These are phyloP conservation scores for Rubia tinctorum DNA, from an alignment of 305 asterid genomes.

Conservation along the genomic window DNA sequence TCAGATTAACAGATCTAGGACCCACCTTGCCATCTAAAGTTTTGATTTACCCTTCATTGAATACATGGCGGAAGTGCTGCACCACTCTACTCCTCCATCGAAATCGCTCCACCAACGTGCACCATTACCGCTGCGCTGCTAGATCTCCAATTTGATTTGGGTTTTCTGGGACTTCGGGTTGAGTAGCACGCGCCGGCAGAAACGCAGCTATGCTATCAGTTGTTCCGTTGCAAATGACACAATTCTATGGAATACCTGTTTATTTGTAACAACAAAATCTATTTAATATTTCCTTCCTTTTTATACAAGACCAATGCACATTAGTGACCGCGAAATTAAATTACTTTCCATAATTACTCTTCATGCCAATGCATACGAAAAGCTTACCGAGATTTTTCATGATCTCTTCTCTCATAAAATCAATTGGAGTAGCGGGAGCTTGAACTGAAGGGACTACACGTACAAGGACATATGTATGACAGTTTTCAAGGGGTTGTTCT, in stretches of 20 bases:
- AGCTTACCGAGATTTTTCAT: slow-evolving; percentile 56
- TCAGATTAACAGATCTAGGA: no score
- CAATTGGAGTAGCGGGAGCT: slow-evolving; percentile 85
- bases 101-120: no score
- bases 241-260: slow-evolving; percentile 68
- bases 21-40: no score
- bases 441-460: no score
- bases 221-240: slow-evolving; percentile 87
- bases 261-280: not conserved
- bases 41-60: no score
- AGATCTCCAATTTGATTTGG: no score
- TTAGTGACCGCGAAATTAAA: not conserved
- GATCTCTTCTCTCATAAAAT: slow-evolving; percentile 57
- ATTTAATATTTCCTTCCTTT: not conserved
- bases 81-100: slow-evolving; percentile 46
- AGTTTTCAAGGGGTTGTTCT: not conserved
- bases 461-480: not conserved
- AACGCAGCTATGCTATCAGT: slow-evolving; percentile 96
- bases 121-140: no score
- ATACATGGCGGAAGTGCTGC: no score
- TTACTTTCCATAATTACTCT: not conserved
- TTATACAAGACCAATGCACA: not conserved
- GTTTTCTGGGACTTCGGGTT: slow-evolving; percentile 31
- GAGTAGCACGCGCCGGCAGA: slow-evolving; percentile 80
- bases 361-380: not conserved